Percentiles rank a stretch among this genome's conserved stretches.
phyloP scores from a whole-genome alignment of 1,284 basidiomycete genomes.

The Tilletiopsis washingtonensis region DNA sequence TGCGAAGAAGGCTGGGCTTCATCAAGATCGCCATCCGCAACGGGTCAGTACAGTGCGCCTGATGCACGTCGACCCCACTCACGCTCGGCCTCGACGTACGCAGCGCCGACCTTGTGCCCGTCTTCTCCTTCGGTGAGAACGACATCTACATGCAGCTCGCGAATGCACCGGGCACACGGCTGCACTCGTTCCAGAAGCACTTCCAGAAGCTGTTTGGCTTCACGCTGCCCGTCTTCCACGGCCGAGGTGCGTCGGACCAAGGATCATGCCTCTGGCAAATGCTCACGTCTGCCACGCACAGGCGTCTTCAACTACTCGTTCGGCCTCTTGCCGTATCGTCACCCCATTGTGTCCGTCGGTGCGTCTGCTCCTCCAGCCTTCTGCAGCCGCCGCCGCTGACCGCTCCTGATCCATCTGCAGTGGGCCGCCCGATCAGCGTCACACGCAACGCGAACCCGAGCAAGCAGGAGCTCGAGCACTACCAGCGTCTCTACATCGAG shows the following conservation, averaged over 20 bases:
- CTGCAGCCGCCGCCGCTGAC: not conserved
- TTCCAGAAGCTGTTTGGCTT: constrained; percentile 68
- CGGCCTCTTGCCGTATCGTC: constrained; percentile 84
- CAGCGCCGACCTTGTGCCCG: constrained; percentile 33
- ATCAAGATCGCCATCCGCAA: constrained; percentile 93
- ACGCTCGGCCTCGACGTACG: not conserved
- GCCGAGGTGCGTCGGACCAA: constrained; percentile 63
- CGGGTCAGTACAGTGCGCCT: constrained; percentile 55
- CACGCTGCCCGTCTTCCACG: constrained; percentile 90
- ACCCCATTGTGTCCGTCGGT: constrained; percentile 83
- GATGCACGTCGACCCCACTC: not conserved
- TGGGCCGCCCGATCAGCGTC: constrained; percentile 80
- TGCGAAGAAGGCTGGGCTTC: constrained; percentile 70
- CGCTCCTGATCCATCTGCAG: constrained; percentile 9
- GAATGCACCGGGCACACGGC: constrained; percentile 81
- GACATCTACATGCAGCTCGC: constrained; percentile 97
- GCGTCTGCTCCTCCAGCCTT: constrained; percentile 7
- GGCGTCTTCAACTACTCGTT: constrained; percentile 60
- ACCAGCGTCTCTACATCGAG: constrained; percentile 81
- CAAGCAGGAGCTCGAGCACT: constrained; percentile 67
- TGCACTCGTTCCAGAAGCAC: constrained; percentile 55
- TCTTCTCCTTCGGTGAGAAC: constrained; percentile 80
- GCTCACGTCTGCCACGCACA: too few species aligned
- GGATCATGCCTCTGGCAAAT: constrained; percentile 68
- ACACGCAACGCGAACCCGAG: constrained; percentile 69